Conservation (phyloP, 169 alveolate species). For the Theileria equi region DNA sequence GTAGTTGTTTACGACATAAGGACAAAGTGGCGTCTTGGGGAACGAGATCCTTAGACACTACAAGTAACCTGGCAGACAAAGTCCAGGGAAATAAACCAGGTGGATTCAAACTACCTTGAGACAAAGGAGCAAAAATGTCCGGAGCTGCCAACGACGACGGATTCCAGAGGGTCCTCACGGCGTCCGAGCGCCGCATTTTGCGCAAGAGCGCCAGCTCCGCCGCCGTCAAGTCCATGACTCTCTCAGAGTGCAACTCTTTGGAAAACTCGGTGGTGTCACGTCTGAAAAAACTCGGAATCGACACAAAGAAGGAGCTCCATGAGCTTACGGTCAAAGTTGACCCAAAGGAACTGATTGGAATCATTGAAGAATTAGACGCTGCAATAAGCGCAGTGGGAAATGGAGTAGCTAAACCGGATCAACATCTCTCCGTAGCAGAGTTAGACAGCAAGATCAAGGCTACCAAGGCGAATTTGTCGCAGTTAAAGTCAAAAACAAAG, state of each 20-base stretch:
- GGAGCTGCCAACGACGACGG: conserved; percentile 63
- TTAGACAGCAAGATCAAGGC: conserved; percentile 32
- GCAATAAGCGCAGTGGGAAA: conserved; percentile 16
- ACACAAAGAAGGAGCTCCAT: conserved; percentile 6
- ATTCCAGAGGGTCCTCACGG: conserved; percentile 39
- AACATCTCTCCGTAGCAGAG: conserved; percentile 29
- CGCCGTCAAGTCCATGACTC: conserved; percentile 3
- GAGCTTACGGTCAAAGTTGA: conserved; percentile 5
- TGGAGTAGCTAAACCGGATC: conserved; percentile 28
- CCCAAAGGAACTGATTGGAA: conserved; percentile 10
- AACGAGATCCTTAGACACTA: too few species aligned
- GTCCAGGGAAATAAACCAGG: too few species aligned
- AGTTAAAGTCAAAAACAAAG: conserved; percentile 27
- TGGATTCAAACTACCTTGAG: too few species aligned
- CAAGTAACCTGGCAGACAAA: too few species aligned
- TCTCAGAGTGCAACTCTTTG: conserved; percentile 14
- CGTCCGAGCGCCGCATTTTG: conserved; percentile 45
- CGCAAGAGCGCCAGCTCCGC: conserved; percentile 23
- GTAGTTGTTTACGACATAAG: too few species aligned
- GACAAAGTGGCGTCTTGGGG: too few species aligned
- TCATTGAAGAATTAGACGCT: conserved; percentile 21
- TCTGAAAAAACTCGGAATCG: conserved; percentile 27
- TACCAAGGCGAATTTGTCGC: conserved; percentile 15
- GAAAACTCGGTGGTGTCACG: conserved; percentile 18
- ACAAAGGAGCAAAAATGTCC: too few species aligned